These are phyloP conservation scores for Pichia membranifaciens DNA, from an alignment of 805 yeast genomes.

Conservation along the genomic window DNA sequence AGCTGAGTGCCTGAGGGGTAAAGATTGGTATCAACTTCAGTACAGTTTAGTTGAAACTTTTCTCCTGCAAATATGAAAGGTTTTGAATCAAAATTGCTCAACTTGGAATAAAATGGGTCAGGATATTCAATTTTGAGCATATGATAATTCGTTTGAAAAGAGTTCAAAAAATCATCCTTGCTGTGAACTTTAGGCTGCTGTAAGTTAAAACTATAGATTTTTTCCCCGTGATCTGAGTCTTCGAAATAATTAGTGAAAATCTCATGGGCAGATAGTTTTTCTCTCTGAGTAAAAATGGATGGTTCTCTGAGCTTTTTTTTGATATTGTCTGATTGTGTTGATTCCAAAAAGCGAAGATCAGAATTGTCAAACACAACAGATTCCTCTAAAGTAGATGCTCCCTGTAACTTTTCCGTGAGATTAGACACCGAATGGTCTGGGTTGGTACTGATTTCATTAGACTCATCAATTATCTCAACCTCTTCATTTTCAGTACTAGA, in stretches of 20 bases:
- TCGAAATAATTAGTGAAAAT: background rate
- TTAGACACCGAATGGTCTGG: background rate
- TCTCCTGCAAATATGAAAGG: conserved; percentile 67
- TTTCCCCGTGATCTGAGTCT: conserved; percentile 1
- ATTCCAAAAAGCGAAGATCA: background rate
- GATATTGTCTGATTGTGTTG: background rate
- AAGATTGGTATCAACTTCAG: conserved; percentile 26
- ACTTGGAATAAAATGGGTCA: conserved; percentile 59
- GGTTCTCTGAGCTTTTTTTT: background rate
- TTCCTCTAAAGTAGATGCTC: conserved; percentile 6
- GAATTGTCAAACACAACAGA: background rate
- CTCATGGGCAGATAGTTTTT: background rate
- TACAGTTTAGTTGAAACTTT: conserved; percentile 43
- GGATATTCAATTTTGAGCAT: conserved; percentile 46
- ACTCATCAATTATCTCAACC: conserved; percentile 7
- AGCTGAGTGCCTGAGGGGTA: conserved; percentile 9
- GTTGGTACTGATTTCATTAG: background rate
- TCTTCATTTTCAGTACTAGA: background rate
- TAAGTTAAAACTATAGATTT: conserved; percentile 1
- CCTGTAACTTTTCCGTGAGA: conserved; percentile 7
- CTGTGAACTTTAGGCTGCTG: conserved; percentile 19
- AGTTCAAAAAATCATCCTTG: conserved; percentile 18
- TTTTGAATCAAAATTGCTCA: conserved; percentile 43
- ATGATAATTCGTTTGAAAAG: conserved; percentile 38
- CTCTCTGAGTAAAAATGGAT: conserved; percentile 1